Conservation (phyloP, 345 rosid species). For the Trapa bicornis region DNA sequence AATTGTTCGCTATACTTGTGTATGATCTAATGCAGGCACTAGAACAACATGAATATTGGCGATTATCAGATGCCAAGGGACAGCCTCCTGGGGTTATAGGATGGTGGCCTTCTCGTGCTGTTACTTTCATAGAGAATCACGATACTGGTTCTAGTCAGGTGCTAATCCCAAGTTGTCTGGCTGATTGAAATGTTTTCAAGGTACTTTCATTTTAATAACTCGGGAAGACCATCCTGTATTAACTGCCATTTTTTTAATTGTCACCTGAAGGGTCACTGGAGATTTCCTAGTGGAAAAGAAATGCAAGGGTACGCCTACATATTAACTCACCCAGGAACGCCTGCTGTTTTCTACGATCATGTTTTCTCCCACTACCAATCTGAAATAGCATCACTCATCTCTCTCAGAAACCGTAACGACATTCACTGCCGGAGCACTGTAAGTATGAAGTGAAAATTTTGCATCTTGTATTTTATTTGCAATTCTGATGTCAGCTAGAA, state of each 20-base stretch:
- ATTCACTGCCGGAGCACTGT: slow-evolving; percentile 80
- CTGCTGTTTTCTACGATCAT: slow-evolving; percentile 84
- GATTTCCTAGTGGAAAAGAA: slow-evolving; percentile 89
- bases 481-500: not conserved
- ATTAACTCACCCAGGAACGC: slow-evolving; percentile 96
- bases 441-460: slow-evolving; percentile 13
- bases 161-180: slow-evolving; percentile 5
- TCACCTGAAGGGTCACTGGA: slow-evolving; percentile 73
- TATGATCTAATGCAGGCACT: slow-evolving; percentile 32
- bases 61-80: slow-evolving; percentile 77
- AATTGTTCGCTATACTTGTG: too few relatives aligned
- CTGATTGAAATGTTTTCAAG: not conserved
- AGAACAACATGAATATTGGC: slow-evolving; percentile 85
- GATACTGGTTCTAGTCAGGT: slow-evolving; percentile 99
- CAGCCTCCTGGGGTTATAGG: slow-evolving; percentile 96
- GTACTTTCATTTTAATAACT: not conserved
- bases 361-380: slow-evolving; percentile 53
- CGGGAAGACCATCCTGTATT: not conserved
- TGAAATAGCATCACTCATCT: slow-evolving; percentile 57
- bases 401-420: slow-evolving; percentile 59
- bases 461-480: not conserved
- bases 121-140: slow-evolving; percentile 91
- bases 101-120: slow-evolving; percentile 99
- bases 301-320: slow-evolving; percentile 98
- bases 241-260: not conserved